These are phyloP conservation scores for Myochromella boudieri DNA, from an alignment of 768 basidiomycete species.

Conservation along the genomic window DNA sequence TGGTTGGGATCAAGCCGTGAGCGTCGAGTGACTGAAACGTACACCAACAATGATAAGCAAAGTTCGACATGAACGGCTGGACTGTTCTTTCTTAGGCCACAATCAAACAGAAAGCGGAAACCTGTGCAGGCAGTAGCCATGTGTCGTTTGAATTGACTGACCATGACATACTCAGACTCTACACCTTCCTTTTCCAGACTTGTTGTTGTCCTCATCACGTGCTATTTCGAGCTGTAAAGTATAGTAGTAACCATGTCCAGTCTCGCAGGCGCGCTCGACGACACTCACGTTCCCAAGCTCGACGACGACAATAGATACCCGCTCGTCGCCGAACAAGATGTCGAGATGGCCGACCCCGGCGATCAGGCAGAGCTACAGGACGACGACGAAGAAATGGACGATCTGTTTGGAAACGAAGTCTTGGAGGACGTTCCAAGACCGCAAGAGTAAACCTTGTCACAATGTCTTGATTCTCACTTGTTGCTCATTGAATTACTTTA, in stretches of 20 bases:
- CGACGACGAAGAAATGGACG: slow-evolving; percentile 55
- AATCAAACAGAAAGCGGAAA: slow-evolving; percentile 7
- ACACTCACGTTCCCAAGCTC: slow-evolving; percentile 18
- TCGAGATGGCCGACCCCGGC: slow-evolving; percentile 39
- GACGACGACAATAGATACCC: slow-evolving; percentile 11
- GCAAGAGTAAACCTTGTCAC: slow-evolving; percentile 43
- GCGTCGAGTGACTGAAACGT: slow-evolving; percentile 1
- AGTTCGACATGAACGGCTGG: slow-evolving; percentile 6
- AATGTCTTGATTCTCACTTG: too few species aligned
- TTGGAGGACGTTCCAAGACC: slow-evolving; percentile 46
- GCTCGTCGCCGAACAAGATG: slow-evolving; percentile 28
- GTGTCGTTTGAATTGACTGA: slow-evolving; percentile 1
- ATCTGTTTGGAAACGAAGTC: slow-evolving; percentile 78
- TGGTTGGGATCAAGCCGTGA: slow-evolving; percentile 13
- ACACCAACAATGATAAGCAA: slow-evolving; percentile 16
- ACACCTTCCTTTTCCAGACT: slow-evolving; percentile 8
- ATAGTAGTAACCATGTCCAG: slow-evolving; percentile 48
- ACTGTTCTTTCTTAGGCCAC: slow-evolving; percentile 4
- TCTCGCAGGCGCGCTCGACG: slow-evolving; percentile 56
- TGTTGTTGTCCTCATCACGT: slow-evolving; percentile 6
- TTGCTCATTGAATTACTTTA: neutral
- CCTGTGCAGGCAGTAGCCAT: slow-evolving; percentile 5
- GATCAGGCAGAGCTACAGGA: slow-evolving; percentile 28
- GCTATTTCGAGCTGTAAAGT: neutral
- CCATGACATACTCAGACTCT: too few species aligned